These are phyloP conservation scores for Coccinonectria pachysandricola DNA, from an alignment of 2,329 filamentous ascomycete genomes.

Conservation along the genomic window DNA sequence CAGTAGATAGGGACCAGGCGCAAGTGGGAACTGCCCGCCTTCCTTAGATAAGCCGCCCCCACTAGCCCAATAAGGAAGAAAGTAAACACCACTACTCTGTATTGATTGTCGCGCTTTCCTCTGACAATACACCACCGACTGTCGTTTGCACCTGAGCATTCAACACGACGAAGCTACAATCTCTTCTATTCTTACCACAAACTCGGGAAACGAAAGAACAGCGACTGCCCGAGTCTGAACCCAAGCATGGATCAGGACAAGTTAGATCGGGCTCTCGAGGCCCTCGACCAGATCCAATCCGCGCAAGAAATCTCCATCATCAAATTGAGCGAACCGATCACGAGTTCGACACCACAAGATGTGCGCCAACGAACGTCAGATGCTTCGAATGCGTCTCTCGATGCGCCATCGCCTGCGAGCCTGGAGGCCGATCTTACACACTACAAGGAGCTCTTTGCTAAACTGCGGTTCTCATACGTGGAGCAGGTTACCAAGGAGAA, in stretches of 20 bases:
- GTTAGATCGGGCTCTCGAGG: conserved; percentile 32
- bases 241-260: conserved; percentile 25
- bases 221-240: too few species aligned
- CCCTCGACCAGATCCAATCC: conserved; percentile 43
- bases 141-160: conserved; percentile 3
- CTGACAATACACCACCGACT: conserved; percentile 1
- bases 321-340: conserved; percentile 65
- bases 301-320: conserved; percentile 61
- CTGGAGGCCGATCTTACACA: conserved; percentile 77
- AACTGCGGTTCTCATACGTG: conserved; percentile 92
- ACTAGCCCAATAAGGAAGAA: conserved; percentile 22
- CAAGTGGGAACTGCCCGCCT: conserved; percentile 9
- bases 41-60: conserved; percentile 5
- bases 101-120: conserved; percentile 3
- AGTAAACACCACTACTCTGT: conserved; percentile 27
- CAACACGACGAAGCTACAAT: conserved; percentile 1
- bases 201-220: too few species aligned
- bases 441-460: conserved; percentile 92
- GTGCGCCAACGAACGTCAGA: conserved; percentile 55
- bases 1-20: conserved; percentile 1
- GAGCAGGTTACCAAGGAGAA: conserved; percentile 99
- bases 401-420: conserved; percentile 61
- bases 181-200: too few species aligned
- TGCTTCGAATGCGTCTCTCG: conserved; percentile 53
- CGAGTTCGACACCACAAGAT: conserved; percentile 34